Percentiles rank a stretch among this genome's conserved stretches.
phyloP scores from a whole-genome alignment of 139 green algal species.

The Nannochloris sp. region DNA sequence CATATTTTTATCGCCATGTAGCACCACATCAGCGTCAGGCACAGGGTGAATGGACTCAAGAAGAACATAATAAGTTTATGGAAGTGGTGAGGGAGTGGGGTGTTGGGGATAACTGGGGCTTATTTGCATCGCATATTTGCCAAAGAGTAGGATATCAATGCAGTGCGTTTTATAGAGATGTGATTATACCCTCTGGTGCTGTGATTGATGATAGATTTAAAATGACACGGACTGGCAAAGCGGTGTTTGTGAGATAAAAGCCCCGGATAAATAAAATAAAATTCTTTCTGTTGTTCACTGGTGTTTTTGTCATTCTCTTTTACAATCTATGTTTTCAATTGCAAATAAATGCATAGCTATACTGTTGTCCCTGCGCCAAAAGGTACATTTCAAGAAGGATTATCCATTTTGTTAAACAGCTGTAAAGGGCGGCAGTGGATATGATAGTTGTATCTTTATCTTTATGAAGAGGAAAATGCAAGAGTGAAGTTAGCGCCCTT shows the following conservation, averaged over 20 bases:
- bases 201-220: slow-evolving; percentile 33
- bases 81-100: slow-evolving; percentile 39
- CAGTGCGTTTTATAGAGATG: slow-evolving; percentile 53
- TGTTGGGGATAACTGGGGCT: slow-evolving; percentile 68
- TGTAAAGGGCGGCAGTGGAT: no score
- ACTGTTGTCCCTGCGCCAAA: no score
- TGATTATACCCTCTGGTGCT: slow-evolving; percentile 27
- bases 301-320: not conserved
- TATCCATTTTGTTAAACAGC: no score
- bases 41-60: slow-evolving; percentile 50
- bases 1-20: slow-evolving; percentile 69
- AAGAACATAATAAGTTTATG: slow-evolving; percentile 59
- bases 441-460: no score
- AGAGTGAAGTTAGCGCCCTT: slow-evolving; percentile 17
- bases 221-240: slow-evolving; percentile 31
- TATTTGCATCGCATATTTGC: slow-evolving; percentile 62
- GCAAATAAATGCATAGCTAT: not conserved
- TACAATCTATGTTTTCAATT: not conserved
- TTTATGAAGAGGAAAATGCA: no score
- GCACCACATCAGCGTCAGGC: slow-evolving; percentile 36
- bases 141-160: slow-evolving; percentile 72
- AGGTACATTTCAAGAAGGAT: no score
- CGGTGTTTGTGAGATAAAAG: slow-evolving; percentile 29
- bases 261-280: not conserved
- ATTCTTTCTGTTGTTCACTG: not conserved